Percentiles rank a stretch among this genome's conserved stretches.
Conservation (phyloP, 1,139 yeast genomes). For the Debaryomycetaceae sp. region DNA sequence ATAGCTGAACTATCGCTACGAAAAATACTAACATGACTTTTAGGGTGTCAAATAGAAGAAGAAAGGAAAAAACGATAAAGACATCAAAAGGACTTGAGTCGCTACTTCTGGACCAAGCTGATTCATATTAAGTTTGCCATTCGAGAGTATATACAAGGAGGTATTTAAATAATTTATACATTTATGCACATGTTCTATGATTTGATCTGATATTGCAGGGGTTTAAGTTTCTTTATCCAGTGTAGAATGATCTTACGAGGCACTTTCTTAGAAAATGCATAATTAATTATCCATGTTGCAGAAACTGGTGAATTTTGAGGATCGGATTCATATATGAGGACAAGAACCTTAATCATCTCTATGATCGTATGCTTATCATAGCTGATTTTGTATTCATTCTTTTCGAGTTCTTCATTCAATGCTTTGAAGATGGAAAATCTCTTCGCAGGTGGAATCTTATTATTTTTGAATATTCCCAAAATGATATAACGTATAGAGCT, state of each 20-base stretch:
- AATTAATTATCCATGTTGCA: slow-evolving; percentile 10
- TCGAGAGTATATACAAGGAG: not conserved
- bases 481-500: slow-evolving; percentile 18
- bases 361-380: slow-evolving; percentile 13
- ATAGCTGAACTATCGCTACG: not conserved
- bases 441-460: slow-evolving; percentile 12
- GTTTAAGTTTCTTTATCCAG: slow-evolving; percentile 7
- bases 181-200: not conserved
- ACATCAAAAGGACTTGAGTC: slow-evolving; percentile 2
- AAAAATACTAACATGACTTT: not conserved
- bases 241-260: slow-evolving; percentile 6
- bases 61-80: slow-evolving; percentile 2
- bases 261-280: slow-evolving; percentile 10
- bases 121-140: not conserved
- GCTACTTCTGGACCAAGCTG: not conserved
- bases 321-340: slow-evolving; percentile 9
- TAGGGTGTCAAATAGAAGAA: slow-evolving; percentile 4
- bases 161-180: not conserved
- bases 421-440: slow-evolving; percentile 17
- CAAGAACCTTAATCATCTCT: slow-evolving; percentile 12
- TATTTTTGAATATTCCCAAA: slow-evolving; percentile 23
- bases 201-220: not conserved
- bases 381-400: slow-evolving; percentile 18
- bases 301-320: slow-evolving; percentile 9
- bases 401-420: slow-evolving; percentile 16